phyloP scores from a whole-genome alignment of 805 yeast species.

The Yarrowia porcina region DNA sequence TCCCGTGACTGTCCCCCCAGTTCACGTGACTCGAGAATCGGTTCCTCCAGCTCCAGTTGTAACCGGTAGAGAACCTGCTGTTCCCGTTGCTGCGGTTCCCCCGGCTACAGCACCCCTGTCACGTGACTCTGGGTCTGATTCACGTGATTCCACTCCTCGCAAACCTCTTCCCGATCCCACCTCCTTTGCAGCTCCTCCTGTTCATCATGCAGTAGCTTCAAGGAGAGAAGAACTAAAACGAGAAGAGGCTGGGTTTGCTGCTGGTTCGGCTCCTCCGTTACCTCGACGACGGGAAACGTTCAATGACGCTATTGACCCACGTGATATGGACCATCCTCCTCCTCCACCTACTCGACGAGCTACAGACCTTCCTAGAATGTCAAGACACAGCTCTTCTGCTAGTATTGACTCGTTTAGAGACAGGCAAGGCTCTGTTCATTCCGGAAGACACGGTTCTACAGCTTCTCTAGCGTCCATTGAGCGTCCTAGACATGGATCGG shows the following conservation, averaged over 20 bases:
- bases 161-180: constrained; percentile 6
- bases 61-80: no score
- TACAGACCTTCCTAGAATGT: neutral
- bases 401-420: neutral
- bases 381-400: neutral
- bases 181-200: constrained; percentile 11
- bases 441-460: neutral
- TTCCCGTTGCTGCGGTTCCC: no score
- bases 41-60: no score
- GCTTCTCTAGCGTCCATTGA: neutral
- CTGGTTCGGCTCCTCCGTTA: neutral
- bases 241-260: neutral
- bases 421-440: no score
- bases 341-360: constrained; percentile 20
- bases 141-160: neutral
- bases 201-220: constrained; percentile 4
- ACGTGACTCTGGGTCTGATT: neutral
- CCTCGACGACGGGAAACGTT: neutral
- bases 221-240: neutral
- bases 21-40: neutral
- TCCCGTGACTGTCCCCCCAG: no score
- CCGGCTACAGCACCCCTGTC: no score
- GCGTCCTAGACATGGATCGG: neutral
- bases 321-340: neutral
- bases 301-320: neutral